Base-by-base conservation (phyloP, 129 eudicot genomes). In the Ambrosia artemisiifolia region DNA sequence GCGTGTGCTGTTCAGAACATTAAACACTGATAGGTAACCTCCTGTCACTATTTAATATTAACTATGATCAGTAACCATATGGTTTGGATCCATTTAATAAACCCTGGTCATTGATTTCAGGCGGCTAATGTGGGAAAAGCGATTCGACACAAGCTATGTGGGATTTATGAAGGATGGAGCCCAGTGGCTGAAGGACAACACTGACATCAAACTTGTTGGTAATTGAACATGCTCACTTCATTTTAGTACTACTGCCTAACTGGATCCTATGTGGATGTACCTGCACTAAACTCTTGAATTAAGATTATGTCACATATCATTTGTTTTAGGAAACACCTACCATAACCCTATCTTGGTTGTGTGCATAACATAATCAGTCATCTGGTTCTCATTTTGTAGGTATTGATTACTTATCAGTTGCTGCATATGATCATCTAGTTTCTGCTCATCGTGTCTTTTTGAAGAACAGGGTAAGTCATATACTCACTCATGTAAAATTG, bases 381-480 rank as follows among this genome's bases (percentile, higher is more conserved):
- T 17, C 59, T 86, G 33, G 33, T 65, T 60, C 60, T 79, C 38
- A 12, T 59, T 57, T 64, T 84, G 79, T 49, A 94, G 98, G 98
- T 65, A 42, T 76, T 66, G 98, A 94, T 78, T 94, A 94, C 88
- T 81, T 94, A 80, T 94, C 96, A 48, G 98, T 78, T 67, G 97
- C 96, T 64, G 91, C 96, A 35, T 86, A 67, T 67, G 97, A 69
- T 54, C 73, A 80, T 59, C 43, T 80, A 63, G 49, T 79, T 71
- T 78, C 97, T 84, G 34, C 97, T 77, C 98, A 94, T 84, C 96
- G 84, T 44, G 96, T 94, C 67, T 84, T 94, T 72, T 87, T 90
- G 20, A 50, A 90, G 78, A 75, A 82, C 84, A 84, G 91, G 81
- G 98, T 94, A 81, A 85, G 89, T 7, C 19, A 24, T 20, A 42